These are phyloP conservation scores for Clitopilus hobsonii DNA, from an alignment of 768 basidiomycete species.

Conservation along the genomic window DNA sequence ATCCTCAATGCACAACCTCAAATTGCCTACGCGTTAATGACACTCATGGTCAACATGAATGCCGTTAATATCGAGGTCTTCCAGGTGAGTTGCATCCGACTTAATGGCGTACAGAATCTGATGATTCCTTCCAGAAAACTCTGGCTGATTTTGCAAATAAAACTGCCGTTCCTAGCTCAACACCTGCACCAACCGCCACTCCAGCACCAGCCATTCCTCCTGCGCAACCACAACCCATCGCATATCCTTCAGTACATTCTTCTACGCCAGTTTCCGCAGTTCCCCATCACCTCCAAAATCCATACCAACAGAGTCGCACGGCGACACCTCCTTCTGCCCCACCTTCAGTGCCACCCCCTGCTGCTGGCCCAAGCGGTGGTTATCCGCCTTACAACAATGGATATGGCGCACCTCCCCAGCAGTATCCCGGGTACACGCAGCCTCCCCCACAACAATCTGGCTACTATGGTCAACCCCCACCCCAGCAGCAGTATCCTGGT, in stretches of 20 bases:
- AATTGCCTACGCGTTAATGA: conserved; percentile 73
- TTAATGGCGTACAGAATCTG: not conserved
- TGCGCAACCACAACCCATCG: conserved; percentile 19
- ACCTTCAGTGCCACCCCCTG: conserved; percentile 11
- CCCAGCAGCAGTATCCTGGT: conserved; percentile 9
- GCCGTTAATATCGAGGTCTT: conserved; percentile 72
- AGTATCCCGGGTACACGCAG: conserved; percentile 15
- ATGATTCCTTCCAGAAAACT: conserved; percentile 46
- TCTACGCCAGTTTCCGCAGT: conserved; percentile 38
- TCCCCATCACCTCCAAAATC: conserved; percentile 38
- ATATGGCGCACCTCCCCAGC: conserved; percentile 6
- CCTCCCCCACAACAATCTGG: not conserved
- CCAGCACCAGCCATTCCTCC: conserved; percentile 16
- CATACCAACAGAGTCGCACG: conserved; percentile 22
- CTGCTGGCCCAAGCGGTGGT: not conserved
- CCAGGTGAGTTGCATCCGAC: conserved; percentile 41
- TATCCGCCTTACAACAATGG: conserved; percentile 19
- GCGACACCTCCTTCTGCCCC: conserved; percentile 26
- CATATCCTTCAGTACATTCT: conserved; percentile 16
- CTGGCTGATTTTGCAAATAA: conserved; percentile 45
- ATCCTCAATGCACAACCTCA: conserved; percentile 72
- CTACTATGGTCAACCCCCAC: conserved; percentile 2
- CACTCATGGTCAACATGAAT: conserved; percentile 74
- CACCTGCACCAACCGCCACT: conserved; percentile 15
- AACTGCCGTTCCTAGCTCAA: conserved; percentile 15